Conservation (phyloP, 148 eudicot species). For the Spergularia bocconei region DNA sequence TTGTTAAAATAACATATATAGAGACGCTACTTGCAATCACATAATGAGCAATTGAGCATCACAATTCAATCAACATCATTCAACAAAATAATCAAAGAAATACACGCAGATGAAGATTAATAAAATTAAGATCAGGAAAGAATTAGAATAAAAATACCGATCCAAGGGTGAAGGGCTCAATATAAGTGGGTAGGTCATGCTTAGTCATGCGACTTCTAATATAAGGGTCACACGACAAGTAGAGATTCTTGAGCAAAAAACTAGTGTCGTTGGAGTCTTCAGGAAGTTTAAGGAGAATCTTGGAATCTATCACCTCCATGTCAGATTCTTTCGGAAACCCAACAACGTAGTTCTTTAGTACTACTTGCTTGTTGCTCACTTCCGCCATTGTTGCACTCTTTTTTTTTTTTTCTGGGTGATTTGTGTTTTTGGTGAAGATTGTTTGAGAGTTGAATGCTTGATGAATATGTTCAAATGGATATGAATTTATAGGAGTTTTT, state of each 20-base stretch:
- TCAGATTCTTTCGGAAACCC: slow-evolving; percentile 50
- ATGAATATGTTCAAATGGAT: background rate
- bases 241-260: slow-evolving; percentile 46
- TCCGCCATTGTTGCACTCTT: slow-evolving; percentile 5
- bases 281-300: slow-evolving; percentile 34
- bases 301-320: slow-evolving; percentile 23
- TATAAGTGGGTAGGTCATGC: slow-evolving; percentile 22
- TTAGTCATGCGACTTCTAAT: slow-evolving; percentile 44
- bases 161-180: slow-evolving; percentile 32
- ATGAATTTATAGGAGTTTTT: no score
- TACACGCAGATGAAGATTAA: background rate
- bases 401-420: background rate
- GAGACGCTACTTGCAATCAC: no score
- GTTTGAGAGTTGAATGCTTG: background rate
- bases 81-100: background rate
- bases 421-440: background rate
- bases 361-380: slow-evolving; percentile 49
- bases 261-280: slow-evolving; percentile 25
- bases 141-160: slow-evolving; percentile 18
- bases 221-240: slow-evolving; percentile 54
- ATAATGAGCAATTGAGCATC: no score
- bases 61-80: no score
- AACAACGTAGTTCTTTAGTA: slow-evolving; percentile 36
- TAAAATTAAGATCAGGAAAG: background rate
- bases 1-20: no score